Evolutionary conservation across 257 asterid genomes (phyloP).

Genomic region (Fraxinus americana): DNA sequence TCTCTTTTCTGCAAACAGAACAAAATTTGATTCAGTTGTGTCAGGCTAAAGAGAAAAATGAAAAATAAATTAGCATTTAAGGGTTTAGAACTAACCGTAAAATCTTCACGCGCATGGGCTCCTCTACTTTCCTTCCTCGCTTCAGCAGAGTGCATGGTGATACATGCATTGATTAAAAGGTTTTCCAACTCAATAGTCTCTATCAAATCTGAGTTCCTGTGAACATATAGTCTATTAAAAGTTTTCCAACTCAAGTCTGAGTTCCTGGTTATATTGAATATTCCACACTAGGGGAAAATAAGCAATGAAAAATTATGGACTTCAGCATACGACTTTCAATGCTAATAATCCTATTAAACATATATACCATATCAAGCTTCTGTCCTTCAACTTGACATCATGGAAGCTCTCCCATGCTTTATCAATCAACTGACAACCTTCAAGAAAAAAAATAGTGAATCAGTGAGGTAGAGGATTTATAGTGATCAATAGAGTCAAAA

Average conservation of each 20-base stretch:
- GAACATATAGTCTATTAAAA: conserved; percentile 47
- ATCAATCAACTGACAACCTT: conserved; percentile 91
- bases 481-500: neutral
- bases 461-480: neutral
- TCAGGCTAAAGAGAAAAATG: conserved; percentile 21
- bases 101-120: conserved; percentile 99
- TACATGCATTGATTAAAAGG: conserved; percentile 89
- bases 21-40: conserved; percentile 19
- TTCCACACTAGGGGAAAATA: conserved; percentile 5
- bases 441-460: conserved; percentile 20
- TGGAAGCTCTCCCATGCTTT: conserved; percentile 91
- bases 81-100: conserved; percentile 56
- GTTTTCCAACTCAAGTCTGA: conserved; percentile 94
- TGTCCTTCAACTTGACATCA: conserved; percentile 82
- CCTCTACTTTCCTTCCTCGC: conserved; percentile 99
- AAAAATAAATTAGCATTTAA: neutral
- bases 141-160: conserved; percentile 99
- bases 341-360: conserved; percentile 2
- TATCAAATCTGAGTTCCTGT: conserved; percentile 92
- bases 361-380: conserved; percentile 88
- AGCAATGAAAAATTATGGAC: conserved; percentile 3
- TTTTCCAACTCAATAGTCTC: conserved; percentile 96
- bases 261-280: conserved; percentile 54
- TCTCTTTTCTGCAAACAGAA: conserved; percentile 79
- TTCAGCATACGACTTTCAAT: conserved; percentile 5